A percentile compares a stretch with the other conserved stretches of the same genome.
Evolutionary conservation across 2,329 filamentous ascomycete species (phyloP).

Genomic region (Aspergillus fischeri): DNA sequence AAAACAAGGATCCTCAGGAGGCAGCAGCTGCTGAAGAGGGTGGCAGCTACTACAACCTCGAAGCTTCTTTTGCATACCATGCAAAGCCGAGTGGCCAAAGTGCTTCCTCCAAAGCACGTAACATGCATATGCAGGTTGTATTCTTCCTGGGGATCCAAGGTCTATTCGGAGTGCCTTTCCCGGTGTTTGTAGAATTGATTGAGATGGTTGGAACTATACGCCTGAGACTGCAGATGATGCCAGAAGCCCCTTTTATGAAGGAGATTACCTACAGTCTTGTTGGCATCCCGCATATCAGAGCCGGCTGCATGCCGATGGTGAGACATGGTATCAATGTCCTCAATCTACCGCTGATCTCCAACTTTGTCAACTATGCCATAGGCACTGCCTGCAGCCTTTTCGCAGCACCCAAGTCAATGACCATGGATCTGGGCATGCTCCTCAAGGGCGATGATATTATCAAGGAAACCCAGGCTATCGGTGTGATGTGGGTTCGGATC

Average conservation of each 20-base stretch:
- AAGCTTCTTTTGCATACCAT: constrained; percentile 87
- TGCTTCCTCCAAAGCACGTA: constrained; percentile 76
- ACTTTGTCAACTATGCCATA: constrained; percentile 96
- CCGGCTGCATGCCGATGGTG: constrained; percentile 89
- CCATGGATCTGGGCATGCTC: constrained; percentile 84
- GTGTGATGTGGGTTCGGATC: constrained; percentile 88
- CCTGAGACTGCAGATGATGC: constrained; percentile 76
- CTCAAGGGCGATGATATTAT: constrained; percentile 87
- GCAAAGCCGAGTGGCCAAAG: constrained; percentile 68
- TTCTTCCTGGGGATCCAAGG: constrained; percentile 92
- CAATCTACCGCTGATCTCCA: constrained; percentile 87
- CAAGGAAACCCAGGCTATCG: constrained; percentile 78
- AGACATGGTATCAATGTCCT: constrained; percentile 85
- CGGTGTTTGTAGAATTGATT: constrained; percentile 84
- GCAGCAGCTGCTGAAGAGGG: constrained; percentile 84
- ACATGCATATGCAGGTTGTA: constrained; percentile 95
- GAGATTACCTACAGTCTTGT: constrained; percentile 90
- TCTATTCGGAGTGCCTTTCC: constrained; percentile 81
- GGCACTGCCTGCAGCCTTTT: constrained; percentile 83
- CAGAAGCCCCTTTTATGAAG: constrained; percentile 88
- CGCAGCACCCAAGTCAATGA: constrained; percentile 91
- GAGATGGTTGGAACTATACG: constrained; percentile 86
- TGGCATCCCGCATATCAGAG: constrained; percentile 84
- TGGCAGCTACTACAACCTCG: constrained; percentile 88
- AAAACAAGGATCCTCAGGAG: constrained; percentile 80